Conservation (phyloP, 1,139 yeast genomes). For the Geotrichum citri-aurantii region DNA sequence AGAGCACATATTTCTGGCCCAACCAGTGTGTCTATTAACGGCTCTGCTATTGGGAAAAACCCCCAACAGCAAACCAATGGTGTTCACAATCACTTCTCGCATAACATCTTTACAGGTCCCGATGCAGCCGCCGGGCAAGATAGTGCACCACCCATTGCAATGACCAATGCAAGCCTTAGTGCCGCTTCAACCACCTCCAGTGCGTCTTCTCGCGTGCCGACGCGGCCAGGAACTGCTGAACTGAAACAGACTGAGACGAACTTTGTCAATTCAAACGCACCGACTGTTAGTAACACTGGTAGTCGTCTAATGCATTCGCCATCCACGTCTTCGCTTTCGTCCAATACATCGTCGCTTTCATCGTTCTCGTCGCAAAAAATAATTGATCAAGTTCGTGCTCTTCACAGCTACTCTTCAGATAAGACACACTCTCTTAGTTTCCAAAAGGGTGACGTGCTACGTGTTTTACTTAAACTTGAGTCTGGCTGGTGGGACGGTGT, state of each 20-base stretch:
- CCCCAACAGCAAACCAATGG: background rate
- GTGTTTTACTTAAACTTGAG: conserved; percentile 47
- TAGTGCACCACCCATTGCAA: background rate
- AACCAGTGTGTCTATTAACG: conserved; percentile 1
- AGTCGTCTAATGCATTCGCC: background rate
- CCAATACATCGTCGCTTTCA: conserved; percentile 5
- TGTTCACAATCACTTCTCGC: background rate
- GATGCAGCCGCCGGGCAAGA: background rate
- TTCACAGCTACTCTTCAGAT: conserved; percentile 60
- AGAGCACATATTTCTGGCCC: conserved; percentile 6
- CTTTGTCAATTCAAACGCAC: background rate
- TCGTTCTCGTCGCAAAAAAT: conserved; percentile 1
- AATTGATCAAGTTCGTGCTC: conserved; percentile 37
- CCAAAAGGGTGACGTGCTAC: conserved; percentile 55
- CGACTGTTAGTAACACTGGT: background rate
- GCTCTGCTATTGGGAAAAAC: background rate
- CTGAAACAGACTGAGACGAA: background rate
- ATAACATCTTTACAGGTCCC: background rate
- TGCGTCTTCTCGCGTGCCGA: background rate
- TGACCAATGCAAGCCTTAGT: background rate
- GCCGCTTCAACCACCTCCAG: background rate
- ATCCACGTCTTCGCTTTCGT: conserved; percentile 2
- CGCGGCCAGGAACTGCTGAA: background rate
- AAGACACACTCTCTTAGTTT: conserved; percentile 63
- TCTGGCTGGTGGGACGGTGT: conserved; percentile 39